Conservation (phyloP, 2,329 filamentous ascomycete genomes). For the Aureobasidium lini region DNA sequence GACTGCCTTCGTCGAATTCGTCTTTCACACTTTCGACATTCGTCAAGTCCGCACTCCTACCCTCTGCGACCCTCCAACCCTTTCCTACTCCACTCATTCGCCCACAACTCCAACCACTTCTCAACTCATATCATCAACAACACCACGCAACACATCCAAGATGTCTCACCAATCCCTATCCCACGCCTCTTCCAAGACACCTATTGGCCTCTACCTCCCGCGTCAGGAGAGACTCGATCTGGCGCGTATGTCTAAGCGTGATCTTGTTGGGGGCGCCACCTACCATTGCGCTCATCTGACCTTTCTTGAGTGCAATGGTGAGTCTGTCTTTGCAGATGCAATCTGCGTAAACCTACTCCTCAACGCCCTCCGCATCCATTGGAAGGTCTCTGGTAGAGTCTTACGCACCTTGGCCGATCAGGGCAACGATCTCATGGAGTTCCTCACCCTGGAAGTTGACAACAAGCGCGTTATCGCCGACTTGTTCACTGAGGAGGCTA, state of each 20-base stretch:
- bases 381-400: not conserved
- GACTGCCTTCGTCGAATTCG: no score
- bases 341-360: not conserved
- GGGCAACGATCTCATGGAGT: not conserved
- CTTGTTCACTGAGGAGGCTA: not conserved
- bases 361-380: not conserved
- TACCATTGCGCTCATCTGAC: not conserved
- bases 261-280: not conserved
- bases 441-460: not conserved
- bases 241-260: not conserved
- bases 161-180: not conserved
- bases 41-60: not conserved
- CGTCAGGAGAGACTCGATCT: not conserved
- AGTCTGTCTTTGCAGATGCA: not conserved
- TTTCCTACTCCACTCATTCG: not conserved
- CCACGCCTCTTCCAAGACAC: not conserved
- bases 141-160: not conserved
- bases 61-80: not conserved
- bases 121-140: not conserved
- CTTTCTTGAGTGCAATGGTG: not conserved
- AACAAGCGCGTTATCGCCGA: not conserved
- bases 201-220: not conserved
- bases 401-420: not conserved
- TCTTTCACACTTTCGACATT: no score
- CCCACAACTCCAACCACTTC: not conserved